Conservation (phyloP, 2,329 filamentous ascomycete species). For the Venturia nashicola region DNA sequence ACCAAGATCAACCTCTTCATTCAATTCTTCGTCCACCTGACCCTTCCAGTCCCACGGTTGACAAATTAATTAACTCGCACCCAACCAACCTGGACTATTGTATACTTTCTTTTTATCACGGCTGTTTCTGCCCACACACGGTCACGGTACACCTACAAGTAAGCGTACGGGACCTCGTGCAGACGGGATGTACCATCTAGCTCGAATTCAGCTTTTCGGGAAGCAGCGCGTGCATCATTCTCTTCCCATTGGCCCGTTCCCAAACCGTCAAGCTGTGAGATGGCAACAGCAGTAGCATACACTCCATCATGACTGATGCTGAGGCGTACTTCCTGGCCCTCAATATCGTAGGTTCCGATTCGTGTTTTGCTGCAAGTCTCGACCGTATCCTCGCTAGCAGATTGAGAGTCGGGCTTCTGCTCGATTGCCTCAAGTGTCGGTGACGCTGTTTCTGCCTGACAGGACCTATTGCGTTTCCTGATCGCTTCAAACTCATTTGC, state of each 20-base stretch:
- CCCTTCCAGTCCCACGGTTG: not conserved
- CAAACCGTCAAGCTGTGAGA: constrained; percentile 24
- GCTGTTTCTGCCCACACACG: no score
- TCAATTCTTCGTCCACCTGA: not conserved
- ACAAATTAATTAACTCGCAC: not conserved
- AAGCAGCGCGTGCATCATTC: not conserved
- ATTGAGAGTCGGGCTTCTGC: not conserved
- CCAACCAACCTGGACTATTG: no score
- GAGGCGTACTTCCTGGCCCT: constrained; percentile 49
- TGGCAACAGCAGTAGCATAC: constrained; percentile 61
- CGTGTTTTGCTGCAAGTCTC: not conserved
- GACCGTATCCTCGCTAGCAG: not conserved
- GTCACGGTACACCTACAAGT: no score
- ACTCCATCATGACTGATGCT: constrained; percentile 83
- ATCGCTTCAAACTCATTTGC: constrained; percentile 18
- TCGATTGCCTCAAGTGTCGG: not conserved
- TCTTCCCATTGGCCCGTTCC: not conserved
- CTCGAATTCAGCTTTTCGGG: not conserved
- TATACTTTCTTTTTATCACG: no score
- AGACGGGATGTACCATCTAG: no score
- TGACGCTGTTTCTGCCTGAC: not conserved
- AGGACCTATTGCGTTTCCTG: constrained; percentile 13
- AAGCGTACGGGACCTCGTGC: no score
- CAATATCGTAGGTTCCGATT: constrained; percentile 5
- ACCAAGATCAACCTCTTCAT: no score